Base-by-base conservation (phyloP, 2,329 filamentous ascomycete genomes). In the Verticillium zaregamsianum region DNA sequence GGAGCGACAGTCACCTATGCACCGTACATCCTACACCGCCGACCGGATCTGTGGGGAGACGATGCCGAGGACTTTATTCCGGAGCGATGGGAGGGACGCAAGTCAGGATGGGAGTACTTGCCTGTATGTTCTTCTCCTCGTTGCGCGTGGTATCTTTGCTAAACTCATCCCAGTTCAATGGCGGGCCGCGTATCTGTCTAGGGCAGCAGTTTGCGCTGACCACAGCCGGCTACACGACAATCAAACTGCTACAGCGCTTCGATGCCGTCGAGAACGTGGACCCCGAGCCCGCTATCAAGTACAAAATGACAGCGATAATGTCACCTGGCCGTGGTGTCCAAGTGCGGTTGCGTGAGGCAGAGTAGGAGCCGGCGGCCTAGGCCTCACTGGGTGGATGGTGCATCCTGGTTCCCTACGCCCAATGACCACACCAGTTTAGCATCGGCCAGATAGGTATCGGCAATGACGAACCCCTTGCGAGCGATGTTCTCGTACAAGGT, bases 51-150 rank as follows among this genome's bases (percentile, higher is more conserved):
- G 14, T 78, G 71, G 60, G 76, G 77, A 0, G 40, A 65, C 0
- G 75, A 77, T 57, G 72, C 74, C 1, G 66, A 69, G 2, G 68
- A 71, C n/a, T 78, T 77, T 55, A 65, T 68, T 1, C 77, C 75
- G 0, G 75, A 76, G 59, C 65, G 76, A 11, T 79, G 76, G 76
- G 76, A 75, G 31, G 65, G 62, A 57, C 70, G 67, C 3, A 64
- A 69, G 31, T 55, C 70, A 3, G 69, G 69, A 9, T 76, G 71
- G 72, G 73, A 69, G 17, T 77, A 72, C 54, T 65, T 73, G 7
- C 72, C 73, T 2, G 39, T 20, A 25, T 25, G 45, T 25, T 9
- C 20, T 52, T 23, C 45, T 23, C 45, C n/a, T 52, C 5, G 2
- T 52, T 1, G 23, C 20, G 9, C 9, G 12, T 20, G 20, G 9